Evolutionary conservation across 2,329 filamentous ascomycete species (phyloP), one percentile per base, ranked within the genome.

Genomic region (Beauveria rudraprayagi): DNA sequence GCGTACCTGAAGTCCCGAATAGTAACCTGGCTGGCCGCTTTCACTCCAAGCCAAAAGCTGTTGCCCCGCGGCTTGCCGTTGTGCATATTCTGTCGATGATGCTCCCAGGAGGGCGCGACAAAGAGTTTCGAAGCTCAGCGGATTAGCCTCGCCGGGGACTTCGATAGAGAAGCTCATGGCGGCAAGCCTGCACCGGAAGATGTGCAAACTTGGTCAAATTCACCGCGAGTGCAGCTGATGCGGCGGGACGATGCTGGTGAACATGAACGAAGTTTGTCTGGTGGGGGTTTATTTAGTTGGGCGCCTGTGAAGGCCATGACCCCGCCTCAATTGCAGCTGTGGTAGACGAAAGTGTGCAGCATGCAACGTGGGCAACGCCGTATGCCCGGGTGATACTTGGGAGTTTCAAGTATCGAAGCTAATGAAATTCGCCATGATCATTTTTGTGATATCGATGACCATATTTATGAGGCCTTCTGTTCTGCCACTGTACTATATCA

Each of bases 141-240:
- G 89, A 66, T 81, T 91, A 50, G 91, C 88, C 76, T 94, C 91
- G 65, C 89, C 92, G 7, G 90, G 83, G 63, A 91, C 86, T 77
- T 96, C 91, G 70, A 95, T 85, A 63, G 83, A 75, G 72, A 87
- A 87, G 71, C 80, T 84, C 88, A 91, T 91, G 69, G 63, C 71
- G 61, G 41, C 62, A 53, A 46, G 41, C 28, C 48, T 47, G 41
- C 57, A 54, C 57, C 50, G 37, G 24, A 34, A 19, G 40, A 40
- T 37, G 22, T 40, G 28, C 26, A 60, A 54, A 26, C 30, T 50
- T 60, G 48, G 57, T 54, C 41, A 37, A 54, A 19, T 19, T 28
- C 41, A 26, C 56, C 26, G 30, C 47, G 22, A 34, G 43, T 10
- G 30, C 44, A 30, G 56, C 52, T 46, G 40, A 26, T 24, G 50